A percentile compares a stretch with the other conserved stretches of the same genome.
These are phyloP conservation scores for Solanum pimpinellifolium DNA, from an alignment of 257 asterid genomes.

Conservation along the genomic window DNA sequence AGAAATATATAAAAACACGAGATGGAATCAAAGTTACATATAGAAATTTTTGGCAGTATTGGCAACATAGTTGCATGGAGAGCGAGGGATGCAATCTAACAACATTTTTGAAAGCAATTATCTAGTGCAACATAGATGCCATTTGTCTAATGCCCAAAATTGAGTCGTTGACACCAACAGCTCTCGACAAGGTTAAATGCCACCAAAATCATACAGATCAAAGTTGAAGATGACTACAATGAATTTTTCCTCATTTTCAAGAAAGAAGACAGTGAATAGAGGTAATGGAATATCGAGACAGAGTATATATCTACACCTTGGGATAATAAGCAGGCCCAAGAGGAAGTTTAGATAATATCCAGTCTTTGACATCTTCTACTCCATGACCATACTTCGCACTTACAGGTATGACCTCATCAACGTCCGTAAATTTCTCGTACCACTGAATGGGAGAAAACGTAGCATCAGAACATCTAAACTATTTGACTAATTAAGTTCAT, in stretches of 20 bases:
- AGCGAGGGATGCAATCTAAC: neutral
- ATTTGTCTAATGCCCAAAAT: neutral
- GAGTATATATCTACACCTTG: constrained; percentile 36
- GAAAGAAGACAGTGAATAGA: neutral
- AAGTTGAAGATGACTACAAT: neutral
- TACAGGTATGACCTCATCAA: constrained; percentile 96
- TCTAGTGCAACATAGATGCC: neutral
- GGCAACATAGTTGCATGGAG: neutral
- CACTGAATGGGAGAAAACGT: constrained; percentile 43
- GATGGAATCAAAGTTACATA: neutral
- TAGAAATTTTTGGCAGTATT: neutral
- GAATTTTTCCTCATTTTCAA: neutral
- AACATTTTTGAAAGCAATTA: neutral
- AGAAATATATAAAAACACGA: neutral
- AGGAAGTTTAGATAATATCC: constrained; percentile 94
- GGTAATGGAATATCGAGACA: neutral
- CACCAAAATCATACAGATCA: neutral
- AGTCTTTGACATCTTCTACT: constrained; percentile 85
- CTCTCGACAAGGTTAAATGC: neutral
- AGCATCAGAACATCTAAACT: neutral
- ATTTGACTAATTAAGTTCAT: neutral
- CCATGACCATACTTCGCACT: constrained; percentile 98
- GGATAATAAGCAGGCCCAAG: constrained; percentile 83
- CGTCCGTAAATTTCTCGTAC: constrained; percentile 84
- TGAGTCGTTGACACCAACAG: neutral